Evolutionary conservation across 805 yeast genomes (phyloP).

Genomic region (Candida ovalis): DNA sequence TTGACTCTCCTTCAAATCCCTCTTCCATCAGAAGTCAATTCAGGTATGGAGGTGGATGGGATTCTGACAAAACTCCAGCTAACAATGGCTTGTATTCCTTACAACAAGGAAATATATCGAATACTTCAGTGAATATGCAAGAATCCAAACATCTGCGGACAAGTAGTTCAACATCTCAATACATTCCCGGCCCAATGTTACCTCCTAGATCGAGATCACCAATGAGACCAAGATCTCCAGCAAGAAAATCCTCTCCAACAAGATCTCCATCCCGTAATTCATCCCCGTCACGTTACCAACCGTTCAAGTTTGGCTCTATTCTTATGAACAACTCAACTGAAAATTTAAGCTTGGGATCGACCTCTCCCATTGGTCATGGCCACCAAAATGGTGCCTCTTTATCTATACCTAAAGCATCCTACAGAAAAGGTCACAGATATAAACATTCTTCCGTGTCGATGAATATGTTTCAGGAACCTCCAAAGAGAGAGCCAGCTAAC

Average conservation of each 20-base stretch:
- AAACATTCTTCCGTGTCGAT: constrained; percentile 95
- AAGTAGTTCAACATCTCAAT: constrained; percentile 17
- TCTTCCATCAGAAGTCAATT: not conserved
- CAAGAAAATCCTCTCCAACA: constrained; percentile 24
- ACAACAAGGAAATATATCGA: constrained; percentile 13
- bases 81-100: constrained; percentile 13
- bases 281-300: constrained; percentile 37
- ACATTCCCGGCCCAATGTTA: constrained; percentile 20
- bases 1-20: not conserved
- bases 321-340: constrained; percentile 29
- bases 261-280: constrained; percentile 29
- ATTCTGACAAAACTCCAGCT: not conserved
- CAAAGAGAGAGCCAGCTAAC: constrained; percentile 58
- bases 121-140: constrained; percentile 10
- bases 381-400: constrained; percentile 1
- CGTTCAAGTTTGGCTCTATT: constrained; percentile 64
- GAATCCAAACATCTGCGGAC: constrained; percentile 12
- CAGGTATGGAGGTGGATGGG: constrained; percentile 4
- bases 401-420: constrained; percentile 47
- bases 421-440: constrained; percentile 90
- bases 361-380: not conserved
- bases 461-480: constrained; percentile 94
- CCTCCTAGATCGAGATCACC: constrained; percentile 26
- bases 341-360: constrained; percentile 9
- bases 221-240: constrained; percentile 25